These are phyloP conservation scores for Kwoniella botswanensis DNA, from an alignment of 768 basidiomycete species.

Conservation along the genomic window DNA sequence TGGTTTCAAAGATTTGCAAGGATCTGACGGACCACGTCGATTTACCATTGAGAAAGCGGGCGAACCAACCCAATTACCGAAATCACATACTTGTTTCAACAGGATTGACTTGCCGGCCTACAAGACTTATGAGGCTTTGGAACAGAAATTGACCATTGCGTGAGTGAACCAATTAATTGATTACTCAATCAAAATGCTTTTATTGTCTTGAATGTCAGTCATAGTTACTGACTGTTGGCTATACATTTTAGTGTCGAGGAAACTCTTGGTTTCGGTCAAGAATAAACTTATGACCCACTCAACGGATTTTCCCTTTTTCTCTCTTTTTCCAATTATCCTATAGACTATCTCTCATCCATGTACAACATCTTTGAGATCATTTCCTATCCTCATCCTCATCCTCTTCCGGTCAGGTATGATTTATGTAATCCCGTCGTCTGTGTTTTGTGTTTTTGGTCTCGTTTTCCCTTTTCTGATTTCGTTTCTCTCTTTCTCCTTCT, in stretches of 20 bases:
- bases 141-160: slow-evolving; percentile 88
- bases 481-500: too few relatives aligned
- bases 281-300: slow-evolving; percentile 60
- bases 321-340: not conserved
- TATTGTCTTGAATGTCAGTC: too few relatives aligned
- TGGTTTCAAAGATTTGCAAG: slow-evolving; percentile 98
- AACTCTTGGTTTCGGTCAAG: slow-evolving; percentile 92
- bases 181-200: too few relatives aligned
- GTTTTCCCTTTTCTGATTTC: too few relatives aligned
- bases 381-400: too few relatives aligned
- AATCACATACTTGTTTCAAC: slow-evolving; percentile 98
- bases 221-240: slow-evolving; percentile 13
- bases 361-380: too few relatives aligned
- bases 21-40: slow-evolving; percentile 90
- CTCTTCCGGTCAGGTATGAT: too few relatives aligned
- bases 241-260: slow-evolving; percentile 65
- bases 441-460: too few relatives aligned
- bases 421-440: too few relatives aligned
- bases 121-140: slow-evolving; percentile 89
- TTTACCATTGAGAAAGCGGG: slow-evolving; percentile 99
- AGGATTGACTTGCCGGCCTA: slow-evolving; percentile 88
- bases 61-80: slow-evolving; percentile 92
- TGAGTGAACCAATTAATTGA: slow-evolving; percentile 37
- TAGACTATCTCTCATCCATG: not conserved
- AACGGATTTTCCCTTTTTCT: too few relatives aligned